phyloP scores from a whole-genome alignment of 352 stramenopile species.

The Globisporangium uncinulatum region DNA sequence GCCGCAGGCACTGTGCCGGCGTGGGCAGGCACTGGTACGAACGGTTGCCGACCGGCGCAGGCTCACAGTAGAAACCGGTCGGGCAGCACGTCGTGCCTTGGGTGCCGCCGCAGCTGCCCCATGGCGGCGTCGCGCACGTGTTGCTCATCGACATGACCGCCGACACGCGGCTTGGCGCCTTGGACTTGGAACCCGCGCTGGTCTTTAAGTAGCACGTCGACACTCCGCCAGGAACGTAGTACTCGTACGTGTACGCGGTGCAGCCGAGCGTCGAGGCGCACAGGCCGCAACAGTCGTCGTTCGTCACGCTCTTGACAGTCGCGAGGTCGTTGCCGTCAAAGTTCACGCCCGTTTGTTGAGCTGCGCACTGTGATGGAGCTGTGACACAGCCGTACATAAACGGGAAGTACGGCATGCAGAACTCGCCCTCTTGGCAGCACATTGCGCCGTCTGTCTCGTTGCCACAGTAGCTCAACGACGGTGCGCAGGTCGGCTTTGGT shows the following conservation, averaged over 20 bases:
- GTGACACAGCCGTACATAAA: neutral
- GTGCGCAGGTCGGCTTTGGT: neutral
- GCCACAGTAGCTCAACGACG: neutral
- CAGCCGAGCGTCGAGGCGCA: slow-evolving; percentile 10
- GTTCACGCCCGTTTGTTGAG: slow-evolving; percentile 10
- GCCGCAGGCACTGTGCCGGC: slow-evolving; percentile 25
- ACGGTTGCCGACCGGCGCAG: slow-evolving; percentile 30
- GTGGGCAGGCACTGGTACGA: slow-evolving; percentile 33
- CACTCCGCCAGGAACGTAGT: slow-evolving; percentile 2
- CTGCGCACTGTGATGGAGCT: slow-evolving; percentile 24
- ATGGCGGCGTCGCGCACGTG: slow-evolving; percentile 12
- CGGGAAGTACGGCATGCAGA: neutral
- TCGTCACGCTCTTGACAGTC: neutral
- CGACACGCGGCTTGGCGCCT: neutral
- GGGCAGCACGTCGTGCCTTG: slow-evolving; percentile 25
- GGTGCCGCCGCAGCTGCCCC: slow-evolving; percentile 18
- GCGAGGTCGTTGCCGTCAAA: neutral
- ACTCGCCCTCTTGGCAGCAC: neutral
- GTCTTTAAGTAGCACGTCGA: slow-evolving; percentile 15
- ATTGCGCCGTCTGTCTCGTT: neutral
- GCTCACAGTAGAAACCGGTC: slow-evolving; percentile 34
- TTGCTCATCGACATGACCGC: slow-evolving; percentile 6
- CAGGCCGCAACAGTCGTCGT: slow-evolving; percentile 7
- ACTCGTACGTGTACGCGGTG: slow-evolving; percentile 13
- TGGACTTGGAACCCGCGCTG: neutral